A percentile compares a stretch with the other conserved stretches of the same genome.
Evolutionary conservation across 108 stramenopile species (phyloP).

Genomic region (Parietichytrium sp.): DNA sequence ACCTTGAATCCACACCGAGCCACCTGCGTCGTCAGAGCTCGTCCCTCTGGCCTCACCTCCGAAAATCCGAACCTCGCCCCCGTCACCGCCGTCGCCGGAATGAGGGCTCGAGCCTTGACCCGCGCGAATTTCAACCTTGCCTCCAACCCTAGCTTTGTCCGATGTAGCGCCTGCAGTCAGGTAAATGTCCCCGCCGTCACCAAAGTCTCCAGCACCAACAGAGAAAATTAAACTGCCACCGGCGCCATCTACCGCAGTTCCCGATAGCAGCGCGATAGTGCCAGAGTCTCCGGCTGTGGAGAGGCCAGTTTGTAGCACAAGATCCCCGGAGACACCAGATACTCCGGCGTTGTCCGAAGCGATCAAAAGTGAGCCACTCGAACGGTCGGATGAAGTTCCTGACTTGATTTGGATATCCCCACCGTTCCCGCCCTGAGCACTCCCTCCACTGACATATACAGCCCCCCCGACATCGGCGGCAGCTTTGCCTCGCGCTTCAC

Average conservation of each 20-base stretch:
- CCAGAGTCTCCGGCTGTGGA: slow-evolving; percentile 37
- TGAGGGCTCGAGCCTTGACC: slow-evolving; percentile 48
- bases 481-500: slow-evolving; percentile 42
- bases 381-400: slow-evolving; percentile 40
- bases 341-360: slow-evolving; percentile 44
- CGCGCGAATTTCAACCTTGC: background rate
- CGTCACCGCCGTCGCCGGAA: slow-evolving; percentile 64
- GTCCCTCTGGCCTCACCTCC: slow-evolving; percentile 51
- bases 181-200: slow-evolving; percentile 49
- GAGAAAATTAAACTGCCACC: slow-evolving; percentile 35
- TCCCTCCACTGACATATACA: slow-evolving; percentile 45
- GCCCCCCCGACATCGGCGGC: slow-evolving; percentile 46
- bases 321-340: slow-evolving; percentile 49
- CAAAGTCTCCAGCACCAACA: slow-evolving; percentile 52
- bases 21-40: slow-evolving; percentile 13
- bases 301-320: slow-evolving; percentile 47
- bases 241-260: slow-evolving; percentile 7
- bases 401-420: slow-evolving; percentile 52
- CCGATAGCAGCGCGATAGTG: slow-evolving; percentile 11
- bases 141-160: background rate
- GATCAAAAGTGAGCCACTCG: slow-evolving; percentile 49
- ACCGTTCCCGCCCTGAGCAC: slow-evolving; percentile 45
- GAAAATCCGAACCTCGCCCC: slow-evolving; percentile 54
- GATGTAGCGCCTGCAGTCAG: slow-evolving; percentile 40
- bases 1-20: background rate